phyloP scores from a whole-genome alignment of 2,329 filamentous ascomycete genomes.

The Paecilomyces sp. region DNA sequence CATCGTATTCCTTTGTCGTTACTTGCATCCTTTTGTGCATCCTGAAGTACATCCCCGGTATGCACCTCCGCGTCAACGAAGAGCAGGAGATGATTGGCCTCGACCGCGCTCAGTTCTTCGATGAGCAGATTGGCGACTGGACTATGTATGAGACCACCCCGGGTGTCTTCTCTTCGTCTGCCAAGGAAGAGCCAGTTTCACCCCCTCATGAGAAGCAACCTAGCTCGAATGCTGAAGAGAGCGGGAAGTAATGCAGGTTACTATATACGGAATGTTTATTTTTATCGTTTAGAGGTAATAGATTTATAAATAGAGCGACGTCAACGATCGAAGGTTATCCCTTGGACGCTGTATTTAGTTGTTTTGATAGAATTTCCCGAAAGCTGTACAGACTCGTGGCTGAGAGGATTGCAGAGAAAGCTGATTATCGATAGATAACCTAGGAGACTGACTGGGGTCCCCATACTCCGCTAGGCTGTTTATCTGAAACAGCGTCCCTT shows the following conservation, averaged over 20 bases:
- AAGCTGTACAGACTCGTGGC: no score
- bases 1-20: conserved; percentile 47
- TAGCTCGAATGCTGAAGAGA: neutral
- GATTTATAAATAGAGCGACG: neutral
- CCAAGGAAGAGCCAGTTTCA: neutral
- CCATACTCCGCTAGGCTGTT: neutral
- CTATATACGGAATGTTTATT: neutral
- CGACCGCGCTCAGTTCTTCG: conserved; percentile 49
- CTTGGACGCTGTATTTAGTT: no score
- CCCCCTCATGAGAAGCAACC: conserved; percentile 1
- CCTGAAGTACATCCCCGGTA: conserved; percentile 48
- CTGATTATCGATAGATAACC: neutral
- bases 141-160: conserved; percentile 22
- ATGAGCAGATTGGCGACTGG: conserved; percentile 51
- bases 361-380: no score
- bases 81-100: conserved; percentile 50
- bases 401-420: neutral
- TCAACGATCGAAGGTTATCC: neutral
- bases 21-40: conserved; percentile 45
- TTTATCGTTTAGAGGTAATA: neutral
- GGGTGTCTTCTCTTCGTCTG: neutral
- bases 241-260: neutral
- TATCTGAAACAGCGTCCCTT: neutral
- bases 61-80: conserved; percentile 48
- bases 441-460: neutral